Evolutionary conservation across 208 protist species (phyloP).

Genomic region (Phytomonas sp.): DNA sequence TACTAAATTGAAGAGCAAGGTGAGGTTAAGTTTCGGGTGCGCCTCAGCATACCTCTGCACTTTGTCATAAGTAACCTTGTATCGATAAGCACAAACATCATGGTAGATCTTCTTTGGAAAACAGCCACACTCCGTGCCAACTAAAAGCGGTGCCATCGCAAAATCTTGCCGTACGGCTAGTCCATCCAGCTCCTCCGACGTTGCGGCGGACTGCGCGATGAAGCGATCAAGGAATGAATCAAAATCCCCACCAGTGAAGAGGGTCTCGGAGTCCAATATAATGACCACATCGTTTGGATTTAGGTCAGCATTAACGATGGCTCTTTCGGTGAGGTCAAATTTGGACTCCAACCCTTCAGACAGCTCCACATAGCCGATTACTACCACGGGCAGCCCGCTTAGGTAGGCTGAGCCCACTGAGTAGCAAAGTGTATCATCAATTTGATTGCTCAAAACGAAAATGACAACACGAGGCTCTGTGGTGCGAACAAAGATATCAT

Average conservation of each 20-base stretch:
- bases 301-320: background rate
- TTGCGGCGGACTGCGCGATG: conserved; percentile 2
- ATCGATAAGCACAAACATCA: background rate
- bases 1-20: background rate
- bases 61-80: background rate
- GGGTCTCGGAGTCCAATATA: background rate
- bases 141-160: background rate
- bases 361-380: background rate
- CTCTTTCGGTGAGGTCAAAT: background rate
- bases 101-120: background rate
- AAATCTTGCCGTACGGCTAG: background rate
- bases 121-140: background rate
- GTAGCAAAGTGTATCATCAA: background rate
- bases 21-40: background rate
- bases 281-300: background rate
- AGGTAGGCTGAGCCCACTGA: conserved; percentile 2
- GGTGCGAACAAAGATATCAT: background rate
- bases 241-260: background rate
- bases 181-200: background rate
- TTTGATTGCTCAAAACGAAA: background rate
- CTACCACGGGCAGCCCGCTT: background rate
- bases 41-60: background rate
- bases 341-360: background rate
- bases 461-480: background rate
- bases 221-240: background rate